Conservation (phyloP, 257 asterid species). For the Nicotiana undulata region DNA sequence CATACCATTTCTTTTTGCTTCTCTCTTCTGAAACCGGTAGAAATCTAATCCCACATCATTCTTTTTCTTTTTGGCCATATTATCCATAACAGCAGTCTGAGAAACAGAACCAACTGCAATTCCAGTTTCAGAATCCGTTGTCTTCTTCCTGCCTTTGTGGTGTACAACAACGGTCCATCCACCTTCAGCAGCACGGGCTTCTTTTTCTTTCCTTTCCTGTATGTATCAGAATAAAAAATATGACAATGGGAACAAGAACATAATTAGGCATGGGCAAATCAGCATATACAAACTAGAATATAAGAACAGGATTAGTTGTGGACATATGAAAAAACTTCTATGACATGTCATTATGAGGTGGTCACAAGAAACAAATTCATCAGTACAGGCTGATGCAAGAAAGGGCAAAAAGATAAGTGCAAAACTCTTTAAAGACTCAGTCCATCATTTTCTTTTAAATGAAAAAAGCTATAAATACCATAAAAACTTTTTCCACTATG, state of each 20-base stretch:
- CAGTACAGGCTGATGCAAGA: not conserved
- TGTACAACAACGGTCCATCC: conserved; percentile 97
- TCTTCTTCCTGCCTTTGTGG: conserved; percentile 91
- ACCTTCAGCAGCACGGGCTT: conserved; percentile 78
- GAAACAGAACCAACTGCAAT: conserved; percentile 80
- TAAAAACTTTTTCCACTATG: not conserved
- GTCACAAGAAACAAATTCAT: not conserved
- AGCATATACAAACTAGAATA: not conserved
- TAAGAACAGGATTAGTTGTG: not conserved
- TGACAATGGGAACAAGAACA: not conserved
- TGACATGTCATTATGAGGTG: not conserved
- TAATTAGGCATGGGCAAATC: not conserved
- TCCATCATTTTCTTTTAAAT: not conserved
- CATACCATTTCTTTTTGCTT: conserved; percentile 79
- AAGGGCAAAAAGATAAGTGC: not conserved
- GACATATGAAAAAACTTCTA: not conserved
- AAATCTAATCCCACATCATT: conserved; percentile 62
- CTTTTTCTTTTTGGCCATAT: conserved; percentile 61
- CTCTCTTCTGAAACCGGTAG: conserved; percentile 82
- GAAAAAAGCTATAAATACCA: not conserved
- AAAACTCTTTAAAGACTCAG: not conserved
- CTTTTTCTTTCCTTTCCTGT: conserved; percentile 74
- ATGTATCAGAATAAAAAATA: conserved; percentile 3
- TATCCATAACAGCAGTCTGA: conserved; percentile 74
- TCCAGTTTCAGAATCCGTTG: conserved; percentile 80